A percentile compares a stretch with the other conserved stretches of the same genome.
phyloP scores from a whole-genome alignment of 2,329 filamentous ascomycete genomes.

The Apiospora sp. region DNA sequence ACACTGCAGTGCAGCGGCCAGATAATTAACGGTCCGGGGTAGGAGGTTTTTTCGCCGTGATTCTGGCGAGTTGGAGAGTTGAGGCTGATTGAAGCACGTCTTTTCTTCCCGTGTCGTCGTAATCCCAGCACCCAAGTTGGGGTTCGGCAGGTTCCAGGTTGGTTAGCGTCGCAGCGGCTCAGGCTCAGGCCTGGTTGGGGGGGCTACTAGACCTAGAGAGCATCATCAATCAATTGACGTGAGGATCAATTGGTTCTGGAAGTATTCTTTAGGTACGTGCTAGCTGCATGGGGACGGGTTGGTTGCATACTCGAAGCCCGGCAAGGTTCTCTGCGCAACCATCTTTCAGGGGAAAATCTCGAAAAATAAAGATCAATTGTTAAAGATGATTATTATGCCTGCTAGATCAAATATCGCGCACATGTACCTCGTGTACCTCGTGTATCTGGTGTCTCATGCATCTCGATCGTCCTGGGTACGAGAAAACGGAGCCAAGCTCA shows the following conservation, averaged over 20 bases:
- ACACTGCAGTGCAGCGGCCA: neutral
- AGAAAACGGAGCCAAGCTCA: neutral
- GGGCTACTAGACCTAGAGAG: neutral
- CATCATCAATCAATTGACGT: neutral
- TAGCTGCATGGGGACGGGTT: neutral
- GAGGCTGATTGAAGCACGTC: neutral
- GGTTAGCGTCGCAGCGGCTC: constrained; percentile 11
- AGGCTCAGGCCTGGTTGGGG: constrained; percentile 14
- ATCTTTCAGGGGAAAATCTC: neutral
- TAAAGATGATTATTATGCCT: neutral
- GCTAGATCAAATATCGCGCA: neutral
- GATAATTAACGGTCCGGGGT: neutral
- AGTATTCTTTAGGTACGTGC: neutral
- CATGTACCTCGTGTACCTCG: neutral
- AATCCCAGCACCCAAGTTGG: constrained; percentile 1
- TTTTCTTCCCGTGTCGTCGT: neutral
- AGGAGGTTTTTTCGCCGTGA: neutral
- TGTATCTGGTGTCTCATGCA: neutral
- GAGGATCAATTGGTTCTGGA: neutral
- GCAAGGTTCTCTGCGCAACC: neutral
- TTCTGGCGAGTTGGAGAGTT: constrained; percentile 6
- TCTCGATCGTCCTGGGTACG: constrained; percentile 12
- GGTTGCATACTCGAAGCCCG: neutral
- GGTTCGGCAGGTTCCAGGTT: constrained; percentile 14
- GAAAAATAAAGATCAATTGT: constrained; percentile 7